phyloP scores from a whole-genome alignment of 371 early-diverging fungal species.

The Funneliformis caledonium region DNA sequence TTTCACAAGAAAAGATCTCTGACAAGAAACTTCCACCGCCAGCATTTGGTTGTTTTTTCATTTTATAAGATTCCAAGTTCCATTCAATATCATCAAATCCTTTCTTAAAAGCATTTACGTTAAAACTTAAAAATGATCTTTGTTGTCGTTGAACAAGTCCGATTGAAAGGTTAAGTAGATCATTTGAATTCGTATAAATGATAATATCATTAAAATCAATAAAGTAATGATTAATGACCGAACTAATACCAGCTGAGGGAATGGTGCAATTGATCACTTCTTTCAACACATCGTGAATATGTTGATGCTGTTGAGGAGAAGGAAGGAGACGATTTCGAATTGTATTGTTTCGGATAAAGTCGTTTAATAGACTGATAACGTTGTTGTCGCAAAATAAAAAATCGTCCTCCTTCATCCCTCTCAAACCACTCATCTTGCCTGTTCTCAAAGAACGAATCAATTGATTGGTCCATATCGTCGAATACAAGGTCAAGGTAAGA shows the following conservation, averaged over 20 bases:
- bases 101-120: constrained; percentile 16
- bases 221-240: neutral
- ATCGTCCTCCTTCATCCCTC: neutral
- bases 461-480: neutral
- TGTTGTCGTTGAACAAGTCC: constrained; percentile 7
- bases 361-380: neutral
- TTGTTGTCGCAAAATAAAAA: no score
- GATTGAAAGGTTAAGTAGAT: constrained; percentile 13
- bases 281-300: neutral
- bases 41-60: constrained; percentile 51
- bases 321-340: neutral
- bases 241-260: no score
- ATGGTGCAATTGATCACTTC: neutral
- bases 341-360: neutral
- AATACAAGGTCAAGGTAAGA: neutral
- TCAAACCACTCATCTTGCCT: neutral
- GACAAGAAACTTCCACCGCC: constrained; percentile 59
- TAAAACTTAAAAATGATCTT: constrained; percentile 4
- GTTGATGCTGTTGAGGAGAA: neutral
- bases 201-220: constrained; percentile 23
- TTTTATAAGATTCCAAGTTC: neutral
- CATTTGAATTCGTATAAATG: constrained; percentile 13
- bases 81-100: constrained; percentile 25
- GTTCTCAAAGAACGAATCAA: neutral
- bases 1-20: constrained; percentile 60